phyloP scores from a whole-genome alignment of 2,329 filamentous ascomycete species.

The Botryotinia narcissicola region DNA sequence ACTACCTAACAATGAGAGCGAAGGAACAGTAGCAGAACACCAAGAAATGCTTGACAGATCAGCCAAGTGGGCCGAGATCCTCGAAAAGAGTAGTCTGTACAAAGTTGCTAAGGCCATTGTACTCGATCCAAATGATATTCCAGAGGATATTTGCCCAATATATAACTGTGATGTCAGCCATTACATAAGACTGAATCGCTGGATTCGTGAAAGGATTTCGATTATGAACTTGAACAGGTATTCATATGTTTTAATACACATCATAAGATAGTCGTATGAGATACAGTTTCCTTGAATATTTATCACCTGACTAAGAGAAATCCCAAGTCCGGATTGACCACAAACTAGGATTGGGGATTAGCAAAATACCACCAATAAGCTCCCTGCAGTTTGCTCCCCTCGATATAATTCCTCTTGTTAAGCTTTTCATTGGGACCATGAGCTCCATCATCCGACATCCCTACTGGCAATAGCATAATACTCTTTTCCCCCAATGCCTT shows the following conservation, averaged over 20 bases:
- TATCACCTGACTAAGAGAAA: not conserved
- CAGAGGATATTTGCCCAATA: fast-evolving
- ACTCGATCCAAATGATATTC: not conserved
- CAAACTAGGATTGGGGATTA: not conserved
- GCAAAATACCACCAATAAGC: slow-evolving; percentile 18
- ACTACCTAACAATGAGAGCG: not conserved
- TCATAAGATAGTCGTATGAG: not conserved
- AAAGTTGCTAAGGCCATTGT: not conserved
- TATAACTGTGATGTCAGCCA: not conserved
- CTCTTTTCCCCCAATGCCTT: slow-evolving; percentile 13
- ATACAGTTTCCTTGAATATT: not conserved
- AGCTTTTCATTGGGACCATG: slow-evolving; percentile 16
- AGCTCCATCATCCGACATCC: slow-evolving; percentile 9
- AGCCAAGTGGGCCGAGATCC: not conserved
- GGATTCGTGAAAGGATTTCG: not conserved
- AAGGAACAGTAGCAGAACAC: fast-evolving
- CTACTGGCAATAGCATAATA: slow-evolving; percentile 16
- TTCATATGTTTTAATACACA: not conserved
- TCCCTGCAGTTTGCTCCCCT: slow-evolving; percentile 11
- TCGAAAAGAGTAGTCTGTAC: not conserved
- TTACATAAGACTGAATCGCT: not conserved
- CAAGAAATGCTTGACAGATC: not conserved
- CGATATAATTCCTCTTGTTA: slow-evolving; percentile 7
- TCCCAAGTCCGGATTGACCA: not conserved
- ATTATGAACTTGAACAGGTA: not conserved